Percentiles rank a stretch among this genome's conserved stretches.
These are phyloP conservation scores for Scheffersomyces spartinae DNA, from an alignment of 805 yeast species.

Conservation along the genomic window DNA sequence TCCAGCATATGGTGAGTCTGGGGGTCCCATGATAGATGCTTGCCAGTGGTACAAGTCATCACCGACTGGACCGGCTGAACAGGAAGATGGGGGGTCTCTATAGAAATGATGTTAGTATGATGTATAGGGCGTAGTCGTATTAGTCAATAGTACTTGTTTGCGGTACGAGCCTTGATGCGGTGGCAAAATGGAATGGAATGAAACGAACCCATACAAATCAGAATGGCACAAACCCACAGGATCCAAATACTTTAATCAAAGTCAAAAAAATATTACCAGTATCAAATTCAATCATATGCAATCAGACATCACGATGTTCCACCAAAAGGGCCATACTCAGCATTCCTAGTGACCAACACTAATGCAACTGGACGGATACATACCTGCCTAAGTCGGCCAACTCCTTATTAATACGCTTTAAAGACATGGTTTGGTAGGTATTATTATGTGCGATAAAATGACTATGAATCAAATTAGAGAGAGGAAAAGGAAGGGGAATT, in stretches of 20 bases:
- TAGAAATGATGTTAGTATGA: constrained; percentile 3
- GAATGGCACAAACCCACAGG: too few species aligned
- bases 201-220: too few species aligned
- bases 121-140: constrained; percentile 11
- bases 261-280: too few species aligned
- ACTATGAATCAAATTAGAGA: constrained; percentile 3
- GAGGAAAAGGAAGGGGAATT: background rate
- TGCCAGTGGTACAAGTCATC: constrained; percentile 99
- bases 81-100: constrained; percentile 97
- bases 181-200: too few species aligned
- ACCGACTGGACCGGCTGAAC: constrained; percentile 98
- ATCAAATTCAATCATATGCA: too few species aligned
- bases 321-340: too few species aligned
- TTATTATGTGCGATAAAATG: background rate
- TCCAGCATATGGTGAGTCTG: constrained; percentile 81
- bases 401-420: constrained; percentile 93
- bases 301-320: too few species aligned
- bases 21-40: constrained; percentile 98
- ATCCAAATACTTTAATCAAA: too few species aligned
- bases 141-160: constrained; percentile 4
- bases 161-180: background rate
- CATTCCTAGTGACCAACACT: too few species aligned
- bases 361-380: too few species aligned
- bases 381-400: constrained; percentile 89
- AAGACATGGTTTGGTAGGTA: constrained; percentile 48